A percentile compares a stretch with the other conserved stretches of the same genome.
Evolutionary conservation across 257 asterid genomes (phyloP).

Genomic region (Jasminum sambac): DNA sequence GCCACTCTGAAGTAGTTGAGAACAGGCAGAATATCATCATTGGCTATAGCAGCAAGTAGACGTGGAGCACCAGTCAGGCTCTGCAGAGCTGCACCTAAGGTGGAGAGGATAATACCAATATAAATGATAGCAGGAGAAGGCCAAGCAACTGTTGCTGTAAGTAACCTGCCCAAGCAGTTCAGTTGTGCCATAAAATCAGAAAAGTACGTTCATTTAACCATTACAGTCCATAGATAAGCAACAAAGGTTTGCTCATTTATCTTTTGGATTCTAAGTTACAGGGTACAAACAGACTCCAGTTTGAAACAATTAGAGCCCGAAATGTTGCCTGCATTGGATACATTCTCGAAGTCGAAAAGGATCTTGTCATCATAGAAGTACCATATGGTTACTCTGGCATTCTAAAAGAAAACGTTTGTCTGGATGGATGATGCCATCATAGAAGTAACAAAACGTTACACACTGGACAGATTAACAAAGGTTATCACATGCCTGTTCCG

Average conservation of each 20-base stretch:
- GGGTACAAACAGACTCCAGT: not conserved
- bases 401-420: not conserved
- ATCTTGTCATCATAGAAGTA: not conserved
- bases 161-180: conserved; percentile 73
- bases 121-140: conserved; percentile 86
- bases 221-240: conserved; percentile 4
- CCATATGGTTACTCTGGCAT: not conserved
- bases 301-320: not conserved
- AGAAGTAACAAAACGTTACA: conserved; percentile 4
- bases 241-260: not conserved
- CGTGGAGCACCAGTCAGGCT: conserved; percentile 98
- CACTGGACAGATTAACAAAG: not conserved
- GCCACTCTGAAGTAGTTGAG: conserved; percentile 91
- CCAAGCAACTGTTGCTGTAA: conserved; percentile 98
- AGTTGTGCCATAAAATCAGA: conserved; percentile 32
- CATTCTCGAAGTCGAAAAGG: conserved; percentile 5
- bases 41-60: conserved; percentile 98
- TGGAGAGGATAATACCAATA: conserved; percentile 92
- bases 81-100: conserved; percentile 98
- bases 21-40: conserved; percentile 95
- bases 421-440: not conserved
- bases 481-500: not conserved
- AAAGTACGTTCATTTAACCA: not conserved
- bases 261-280: conserved; percentile 18
- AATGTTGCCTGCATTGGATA: not conserved